Evolutionary conservation across 805 yeast species (phyloP).

Genomic region (Starmerella kuoi): DNA sequence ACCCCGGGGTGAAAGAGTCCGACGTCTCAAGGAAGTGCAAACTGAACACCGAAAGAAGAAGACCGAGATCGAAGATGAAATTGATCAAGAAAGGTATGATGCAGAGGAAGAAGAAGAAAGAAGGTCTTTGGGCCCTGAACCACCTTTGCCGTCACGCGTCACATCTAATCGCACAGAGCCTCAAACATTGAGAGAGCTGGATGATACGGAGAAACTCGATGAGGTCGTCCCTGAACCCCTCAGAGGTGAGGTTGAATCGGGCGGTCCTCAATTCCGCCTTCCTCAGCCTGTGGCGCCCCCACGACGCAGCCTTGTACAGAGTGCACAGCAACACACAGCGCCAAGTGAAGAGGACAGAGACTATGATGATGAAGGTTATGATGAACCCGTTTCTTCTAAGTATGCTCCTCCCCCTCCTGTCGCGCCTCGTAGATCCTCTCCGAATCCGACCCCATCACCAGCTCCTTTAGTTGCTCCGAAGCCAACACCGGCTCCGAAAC

Average conservation of each 20-base stretch:
- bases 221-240: neutral
- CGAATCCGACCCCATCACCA: neutral
- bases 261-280: slow-evolving; percentile 3
- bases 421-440: neutral
- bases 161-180: neutral
- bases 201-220: neutral
- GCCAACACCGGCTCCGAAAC: slow-evolving; percentile 1
- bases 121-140: neutral
- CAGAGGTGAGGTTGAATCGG: neutral
- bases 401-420: neutral
- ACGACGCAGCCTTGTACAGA: slow-evolving; percentile 14
- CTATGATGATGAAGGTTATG: too few species aligned
- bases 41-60: slow-evolving; percentile 16
- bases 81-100: neutral
- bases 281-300: slow-evolving; percentile 5
- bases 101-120: slow-evolving; percentile 1
- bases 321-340: slow-evolving; percentile 13
- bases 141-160: neutral
- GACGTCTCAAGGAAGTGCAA: slow-evolving; percentile 19
- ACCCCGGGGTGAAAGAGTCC: slow-evolving; percentile 16
- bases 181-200: neutral
- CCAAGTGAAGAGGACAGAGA: neutral
- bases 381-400: neutral
- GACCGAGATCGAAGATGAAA: slow-evolving; percentile 2
- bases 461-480: slow-evolving; percentile 5